phyloP scores from a whole-genome alignment of 2,329 filamentous ascomycete genomes.

The Lecanosticta acicola region DNA sequence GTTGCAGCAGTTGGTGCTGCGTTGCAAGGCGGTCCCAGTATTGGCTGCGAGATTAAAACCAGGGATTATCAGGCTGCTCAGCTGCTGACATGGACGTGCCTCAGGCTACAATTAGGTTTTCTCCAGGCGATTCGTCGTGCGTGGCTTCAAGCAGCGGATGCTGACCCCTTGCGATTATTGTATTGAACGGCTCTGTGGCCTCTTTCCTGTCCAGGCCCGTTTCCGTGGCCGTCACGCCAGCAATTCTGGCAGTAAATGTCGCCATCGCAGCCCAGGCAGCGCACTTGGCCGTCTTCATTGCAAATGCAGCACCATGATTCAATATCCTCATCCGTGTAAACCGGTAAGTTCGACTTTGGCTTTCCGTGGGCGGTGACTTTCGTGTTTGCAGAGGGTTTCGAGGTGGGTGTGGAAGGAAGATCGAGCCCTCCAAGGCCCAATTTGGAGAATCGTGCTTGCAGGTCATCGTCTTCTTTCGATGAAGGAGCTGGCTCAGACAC shows the following conservation, averaged over 20 bases:
- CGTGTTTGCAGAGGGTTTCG: slow-evolving; percentile 33
- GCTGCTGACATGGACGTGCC: neutral
- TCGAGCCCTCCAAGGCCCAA: slow-evolving; percentile 38
- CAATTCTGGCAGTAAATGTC: slow-evolving; percentile 72
- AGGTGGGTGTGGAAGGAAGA: slow-evolving; percentile 45
- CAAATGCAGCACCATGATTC: slow-evolving; percentile 79
- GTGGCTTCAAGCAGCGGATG: slow-evolving; percentile 4
- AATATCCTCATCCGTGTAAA: slow-evolving; percentile 62
- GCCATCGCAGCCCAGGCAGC: slow-evolving; percentile 64
- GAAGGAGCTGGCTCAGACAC: slow-evolving; percentile 21
- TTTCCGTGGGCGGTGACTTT: slow-evolving; percentile 19
- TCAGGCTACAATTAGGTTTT: neutral
- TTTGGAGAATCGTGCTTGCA: slow-evolving; percentile 43
- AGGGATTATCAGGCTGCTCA: neutral
- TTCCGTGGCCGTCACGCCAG: slow-evolving; percentile 75
- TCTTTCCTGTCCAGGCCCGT: slow-evolving; percentile 64
- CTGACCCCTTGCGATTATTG: slow-evolving; percentile 9
- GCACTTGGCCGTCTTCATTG: slow-evolving; percentile 67
- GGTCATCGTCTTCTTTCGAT: slow-evolving; percentile 38
- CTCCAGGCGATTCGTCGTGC: neutral
- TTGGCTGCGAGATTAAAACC: neutral
- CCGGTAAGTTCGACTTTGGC: slow-evolving; percentile 32
- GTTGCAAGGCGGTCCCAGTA: neutral
- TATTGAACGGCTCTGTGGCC: slow-evolving; percentile 57
- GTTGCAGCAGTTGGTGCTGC: neutral